Evolutionary conservation across 306 rosid genomes (phyloP).

Genomic region (Cicer yamashitae): DNA sequence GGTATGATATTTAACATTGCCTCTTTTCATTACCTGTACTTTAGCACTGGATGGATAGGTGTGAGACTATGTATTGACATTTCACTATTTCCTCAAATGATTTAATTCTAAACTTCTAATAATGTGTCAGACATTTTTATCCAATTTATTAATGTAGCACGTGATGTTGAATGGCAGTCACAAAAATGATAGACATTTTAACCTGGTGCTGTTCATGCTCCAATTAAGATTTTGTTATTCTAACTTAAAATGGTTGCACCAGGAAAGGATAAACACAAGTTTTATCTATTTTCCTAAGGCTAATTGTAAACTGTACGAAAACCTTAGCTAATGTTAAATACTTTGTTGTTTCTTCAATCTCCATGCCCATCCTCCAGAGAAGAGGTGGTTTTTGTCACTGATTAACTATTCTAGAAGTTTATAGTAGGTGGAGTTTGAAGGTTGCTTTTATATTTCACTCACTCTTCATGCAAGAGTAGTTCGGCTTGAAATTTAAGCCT

Average conservation of each 20-base stretch:
- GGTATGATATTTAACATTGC: constrained; percentile 51
- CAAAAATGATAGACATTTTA: constrained; percentile 37
- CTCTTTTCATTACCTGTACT: constrained; percentile 4
- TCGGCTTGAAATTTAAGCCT: constrained; percentile 14
- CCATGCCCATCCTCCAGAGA: neutral
- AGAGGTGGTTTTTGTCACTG: constrained; percentile 17
- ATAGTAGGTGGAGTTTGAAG: constrained; percentile 2
- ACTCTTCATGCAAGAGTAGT: neutral
- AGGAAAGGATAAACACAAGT: neutral
- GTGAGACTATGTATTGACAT: constrained; percentile 8
- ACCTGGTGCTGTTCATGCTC: constrained; percentile 16
- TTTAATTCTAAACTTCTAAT: constrained; percentile 30
- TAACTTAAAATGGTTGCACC: neutral
- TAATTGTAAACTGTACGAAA: neutral
- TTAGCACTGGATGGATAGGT: constrained; percentile 14
- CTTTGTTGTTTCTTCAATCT: constrained; percentile 15
- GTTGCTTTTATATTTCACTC: constrained; percentile 13
- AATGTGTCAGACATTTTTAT: constrained; percentile 29
- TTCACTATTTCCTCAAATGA: constrained; percentile 10
- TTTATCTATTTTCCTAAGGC: constrained; percentile 22
- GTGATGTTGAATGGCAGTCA: constrained; percentile 5
- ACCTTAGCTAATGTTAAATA: constrained; percentile 14
- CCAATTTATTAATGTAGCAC: constrained; percentile 10
- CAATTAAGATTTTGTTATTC: neutral
- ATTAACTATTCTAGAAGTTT: constrained; percentile 23